A percentile compares a stretch with the other conserved stretches of the same genome.
These are phyloP conservation scores for Striga hermonthica DNA, from an alignment of 305 asterid species.

Conservation along the genomic window DNA sequence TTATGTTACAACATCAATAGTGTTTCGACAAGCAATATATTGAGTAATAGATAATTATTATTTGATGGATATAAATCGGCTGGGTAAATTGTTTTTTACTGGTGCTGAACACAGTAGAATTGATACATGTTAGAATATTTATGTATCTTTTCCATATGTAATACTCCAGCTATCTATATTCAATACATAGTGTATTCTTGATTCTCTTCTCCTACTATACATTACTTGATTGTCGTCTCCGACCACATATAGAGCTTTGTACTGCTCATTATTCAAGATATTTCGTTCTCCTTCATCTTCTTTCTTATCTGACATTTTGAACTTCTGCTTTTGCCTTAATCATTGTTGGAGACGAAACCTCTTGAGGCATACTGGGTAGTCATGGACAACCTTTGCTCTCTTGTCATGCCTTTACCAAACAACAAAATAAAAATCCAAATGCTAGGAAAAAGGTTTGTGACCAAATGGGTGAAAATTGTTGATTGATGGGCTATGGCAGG, in stretches of 20 bases:
- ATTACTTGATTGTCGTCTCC: too few relatives aligned
- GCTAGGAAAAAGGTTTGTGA: not conserved
- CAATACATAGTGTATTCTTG: not conserved
- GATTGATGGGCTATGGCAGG: not conserved
- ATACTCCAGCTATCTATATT: conserved; percentile 5
- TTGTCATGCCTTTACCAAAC: too few relatives aligned
- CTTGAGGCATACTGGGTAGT: too few relatives aligned
- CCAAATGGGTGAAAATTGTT: too few relatives aligned
- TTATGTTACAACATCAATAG: not conserved
- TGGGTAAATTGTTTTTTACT: too few relatives aligned
- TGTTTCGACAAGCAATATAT: not conserved
- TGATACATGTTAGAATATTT: too few relatives aligned
- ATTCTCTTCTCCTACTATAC: too few relatives aligned
- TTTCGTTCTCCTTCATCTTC: too few relatives aligned
- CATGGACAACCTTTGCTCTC: too few relatives aligned
- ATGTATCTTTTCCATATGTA: not conserved
- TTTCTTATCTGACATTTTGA: not conserved
- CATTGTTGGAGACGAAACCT: conserved; percentile 8
- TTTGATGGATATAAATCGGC: not conserved
- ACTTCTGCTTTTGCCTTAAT: conserved; percentile 16
- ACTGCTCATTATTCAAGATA: too few relatives aligned
- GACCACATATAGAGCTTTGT: too few relatives aligned
- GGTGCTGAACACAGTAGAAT: too few relatives aligned
- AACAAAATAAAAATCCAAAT: not conserved
- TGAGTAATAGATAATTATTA: not conserved